These are phyloP conservation scores for Salvia sclarea DNA, from an alignment of 305 asterid species.

Conservation along the genomic window DNA sequence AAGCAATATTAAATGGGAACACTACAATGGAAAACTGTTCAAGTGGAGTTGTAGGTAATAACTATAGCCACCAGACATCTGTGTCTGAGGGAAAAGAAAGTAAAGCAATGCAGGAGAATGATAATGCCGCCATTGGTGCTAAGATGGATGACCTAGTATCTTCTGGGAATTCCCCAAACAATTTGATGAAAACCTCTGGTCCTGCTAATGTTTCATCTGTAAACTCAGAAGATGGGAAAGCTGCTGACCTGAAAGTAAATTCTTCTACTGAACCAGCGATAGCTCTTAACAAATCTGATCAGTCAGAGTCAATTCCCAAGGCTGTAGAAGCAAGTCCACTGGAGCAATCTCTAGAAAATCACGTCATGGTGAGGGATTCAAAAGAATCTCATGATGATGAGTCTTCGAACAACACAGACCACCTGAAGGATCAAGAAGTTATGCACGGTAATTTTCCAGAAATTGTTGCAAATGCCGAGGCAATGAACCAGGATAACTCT, in stretches of 20 bases:
- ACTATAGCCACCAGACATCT: conserved; percentile 40
- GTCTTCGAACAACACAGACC: conserved; percentile 40
- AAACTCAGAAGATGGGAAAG: conserved; percentile 39
- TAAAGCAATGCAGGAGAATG: conserved; percentile 45
- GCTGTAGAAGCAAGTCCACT: conserved; percentile 38
- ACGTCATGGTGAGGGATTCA: conserved; percentile 30
- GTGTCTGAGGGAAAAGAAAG: conserved; percentile 40
- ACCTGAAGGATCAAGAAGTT: conserved; percentile 41
- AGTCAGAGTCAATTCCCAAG: conserved; percentile 35
- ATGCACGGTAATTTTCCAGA: conserved; percentile 44
- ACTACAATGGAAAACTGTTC: conserved; percentile 41
- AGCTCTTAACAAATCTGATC: conserved; percentile 38
- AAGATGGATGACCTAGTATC: conserved; percentile 45
- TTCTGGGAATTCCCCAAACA: conserved; percentile 42
- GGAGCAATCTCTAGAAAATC: conserved; percentile 46
- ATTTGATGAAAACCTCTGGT: conserved; percentile 38
- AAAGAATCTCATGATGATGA: conserved; percentile 46
- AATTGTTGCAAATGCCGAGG: conserved; percentile 42
- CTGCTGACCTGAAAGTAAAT: conserved; percentile 40
- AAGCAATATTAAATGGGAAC: conserved; percentile 51
- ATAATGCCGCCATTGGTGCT: conserved; percentile 37
- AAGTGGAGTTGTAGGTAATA: conserved; percentile 37
- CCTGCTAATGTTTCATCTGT: conserved; percentile 44
- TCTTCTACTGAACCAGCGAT: conserved; percentile 35
- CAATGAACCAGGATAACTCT: conserved; percentile 38